These are phyloP conservation scores for Saturnispora gosingensis DNA, from an alignment of 805 yeast genomes.

Conservation along the genomic window DNA sequence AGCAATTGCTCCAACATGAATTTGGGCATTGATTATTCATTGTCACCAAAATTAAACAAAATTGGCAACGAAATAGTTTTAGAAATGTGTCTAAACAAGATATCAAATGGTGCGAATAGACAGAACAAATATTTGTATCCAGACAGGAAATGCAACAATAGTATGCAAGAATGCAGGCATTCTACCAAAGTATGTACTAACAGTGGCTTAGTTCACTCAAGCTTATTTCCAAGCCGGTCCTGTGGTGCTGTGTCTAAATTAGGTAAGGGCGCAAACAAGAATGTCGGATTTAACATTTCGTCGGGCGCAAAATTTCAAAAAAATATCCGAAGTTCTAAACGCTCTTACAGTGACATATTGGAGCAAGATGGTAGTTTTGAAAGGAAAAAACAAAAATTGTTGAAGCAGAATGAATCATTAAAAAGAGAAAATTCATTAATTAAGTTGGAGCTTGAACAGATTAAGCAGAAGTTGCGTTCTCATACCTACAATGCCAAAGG, in stretches of 20 bases:
- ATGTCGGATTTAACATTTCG: background rate
- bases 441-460: background rate
- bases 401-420: background rate
- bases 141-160: no score
- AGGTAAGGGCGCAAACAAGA: background rate
- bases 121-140: no score
- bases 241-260: background rate
- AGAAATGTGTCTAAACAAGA: background rate
- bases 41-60: background rate
- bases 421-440: background rate
- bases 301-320: background rate
- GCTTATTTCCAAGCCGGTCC: background rate
- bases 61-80: background rate
- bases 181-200: background rate
- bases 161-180: no score
- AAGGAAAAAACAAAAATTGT: background rate
- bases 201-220: background rate
- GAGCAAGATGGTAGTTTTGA: background rate
- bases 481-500: conserved; percentile 30
- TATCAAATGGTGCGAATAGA: no score
- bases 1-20: background rate
- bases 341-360: background rate
- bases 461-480: background rate
- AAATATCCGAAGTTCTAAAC: background rate
- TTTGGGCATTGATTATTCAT: background rate